These are phyloP conservation scores for Trichoderma koningiopsis DNA, from an alignment of 2,329 filamentous ascomycete genomes.

Conservation along the genomic window DNA sequence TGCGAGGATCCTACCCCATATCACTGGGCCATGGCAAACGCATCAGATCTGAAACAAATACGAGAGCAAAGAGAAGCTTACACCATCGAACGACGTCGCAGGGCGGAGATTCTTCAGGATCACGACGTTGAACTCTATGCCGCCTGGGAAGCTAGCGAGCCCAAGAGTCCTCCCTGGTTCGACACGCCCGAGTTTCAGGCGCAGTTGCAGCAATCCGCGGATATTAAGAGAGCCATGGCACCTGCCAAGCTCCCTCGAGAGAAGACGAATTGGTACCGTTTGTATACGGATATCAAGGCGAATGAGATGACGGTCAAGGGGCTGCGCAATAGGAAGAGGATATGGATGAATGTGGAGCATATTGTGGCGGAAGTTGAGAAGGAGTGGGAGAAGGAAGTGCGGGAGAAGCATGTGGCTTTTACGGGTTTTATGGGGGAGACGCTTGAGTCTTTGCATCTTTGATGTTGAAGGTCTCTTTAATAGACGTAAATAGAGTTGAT, in stretches of 20 bases:
- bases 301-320: slow-evolving; percentile 12
- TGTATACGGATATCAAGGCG: slow-evolving; percentile 20
- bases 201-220: slow-evolving; percentile 2
- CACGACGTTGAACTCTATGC: slow-evolving; percentile 3
- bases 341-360: slow-evolving; percentile 20
- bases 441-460: background rate
- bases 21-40: slow-evolving; percentile 15
- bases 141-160: slow-evolving; percentile 7
- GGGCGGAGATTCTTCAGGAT: background rate
- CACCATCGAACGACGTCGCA: background rate
- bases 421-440: background rate
- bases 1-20: slow-evolving; percentile 15
- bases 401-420: background rate
- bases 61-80: slow-evolving; percentile 4
- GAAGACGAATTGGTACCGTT: slow-evolving; percentile 28
- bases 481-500: background rate
- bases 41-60: background rate
- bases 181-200: slow-evolving; percentile 11
- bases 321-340: slow-evolving; percentile 26
- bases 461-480: background rate
- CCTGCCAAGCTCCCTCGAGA: slow-evolving; percentile 4
- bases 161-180: slow-evolving; percentile 17
- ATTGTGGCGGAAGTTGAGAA: slow-evolving; percentile 13
- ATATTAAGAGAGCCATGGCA: slow-evolving; percentile 5
- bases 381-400: background rate